phyloP scores from a whole-genome alignment of 2,329 filamentous ascomycete genomes.

The Penicillium verrucosum region DNA sequence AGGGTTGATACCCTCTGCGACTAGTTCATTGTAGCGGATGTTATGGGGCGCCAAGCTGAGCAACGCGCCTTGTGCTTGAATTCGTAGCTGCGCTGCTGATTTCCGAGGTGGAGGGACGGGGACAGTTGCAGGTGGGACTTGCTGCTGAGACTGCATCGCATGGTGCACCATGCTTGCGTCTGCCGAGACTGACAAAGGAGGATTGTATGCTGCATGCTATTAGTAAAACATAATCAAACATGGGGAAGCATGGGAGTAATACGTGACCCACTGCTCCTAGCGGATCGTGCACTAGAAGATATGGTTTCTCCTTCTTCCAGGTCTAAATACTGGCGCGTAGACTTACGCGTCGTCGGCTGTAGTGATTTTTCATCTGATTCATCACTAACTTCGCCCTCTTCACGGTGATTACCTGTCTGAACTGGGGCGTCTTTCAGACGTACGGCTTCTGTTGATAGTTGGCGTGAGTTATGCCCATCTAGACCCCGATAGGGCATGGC shows the following conservation, averaged over 20 bases:
- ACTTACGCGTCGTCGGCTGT: not conserved
- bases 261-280: slow-evolving; percentile 35
- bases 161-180: slow-evolving; percentile 15
- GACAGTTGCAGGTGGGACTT: not conserved
- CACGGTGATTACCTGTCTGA: slow-evolving; percentile 47
- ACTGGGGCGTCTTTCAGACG: slow-evolving; percentile 27
- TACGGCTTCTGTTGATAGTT: not conserved
- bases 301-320: slow-evolving; percentile 27
- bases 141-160: slow-evolving; percentile 12
- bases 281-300: slow-evolving; percentile 19
- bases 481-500: not conserved
- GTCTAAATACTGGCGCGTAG: slow-evolving; percentile 13
- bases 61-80: slow-evolving; percentile 63
- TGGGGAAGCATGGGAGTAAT: slow-evolving; percentile 3
- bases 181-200: slow-evolving; percentile 28
- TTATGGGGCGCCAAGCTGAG: slow-evolving; percentile 61
- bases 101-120: slow-evolving; percentile 6
- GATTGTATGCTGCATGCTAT: slow-evolving; percentile 35
- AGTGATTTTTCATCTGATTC: slow-evolving; percentile 44
- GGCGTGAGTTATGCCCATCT: not conserved
- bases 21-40: slow-evolving; percentile 69
- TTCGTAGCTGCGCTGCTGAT: slow-evolving; percentile 39
- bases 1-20: slow-evolving; percentile 69
- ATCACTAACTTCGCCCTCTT: slow-evolving; percentile 78
- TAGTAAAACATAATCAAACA: slow-evolving; percentile 14